phyloP scores from a whole-genome alignment of 257 asterid species.

The Fraxinus pennsylvanica region DNA sequence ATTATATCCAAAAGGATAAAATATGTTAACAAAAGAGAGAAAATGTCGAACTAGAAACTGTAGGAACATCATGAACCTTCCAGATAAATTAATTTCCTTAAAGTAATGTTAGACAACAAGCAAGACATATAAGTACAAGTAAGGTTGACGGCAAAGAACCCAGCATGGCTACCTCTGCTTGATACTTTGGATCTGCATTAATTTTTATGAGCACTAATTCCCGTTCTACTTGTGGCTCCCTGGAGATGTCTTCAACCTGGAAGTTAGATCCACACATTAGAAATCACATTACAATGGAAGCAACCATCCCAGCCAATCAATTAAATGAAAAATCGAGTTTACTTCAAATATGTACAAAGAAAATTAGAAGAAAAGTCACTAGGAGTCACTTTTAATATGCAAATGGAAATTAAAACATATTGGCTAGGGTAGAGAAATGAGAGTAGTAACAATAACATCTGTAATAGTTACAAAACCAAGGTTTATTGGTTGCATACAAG shows the following conservation, averaged over 20 bases:
- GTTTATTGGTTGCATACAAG: background rate
- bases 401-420: background rate
- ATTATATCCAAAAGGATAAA: constrained; percentile 19
- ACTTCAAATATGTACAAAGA: background rate
- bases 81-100: background rate
- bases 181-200: constrained; percentile 67
- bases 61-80: constrained; percentile 2
- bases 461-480: constrained; percentile 1
- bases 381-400: background rate
- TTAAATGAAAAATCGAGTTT: constrained; percentile 4
- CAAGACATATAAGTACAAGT: constrained; percentile 1
- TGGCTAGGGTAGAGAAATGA: background rate
- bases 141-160: constrained; percentile 11
- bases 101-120: background rate
- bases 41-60: constrained; percentile 10
- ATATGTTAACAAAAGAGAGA: background rate
- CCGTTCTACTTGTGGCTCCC: constrained; percentile 95
- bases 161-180: constrained; percentile 63
- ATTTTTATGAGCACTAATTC: constrained; percentile 95
- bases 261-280: constrained; percentile 23
- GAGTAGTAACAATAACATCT: constrained; percentile 3
- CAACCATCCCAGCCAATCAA: constrained; percentile 11
- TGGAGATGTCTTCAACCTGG: constrained; percentile 90
- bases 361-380: constrained; percentile 12
- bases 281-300: constrained; percentile 13